These are phyloP conservation scores for Xylariaceae sp. DNA, from an alignment of 2,329 filamentous ascomycete genomes.

Conservation along the genomic window DNA sequence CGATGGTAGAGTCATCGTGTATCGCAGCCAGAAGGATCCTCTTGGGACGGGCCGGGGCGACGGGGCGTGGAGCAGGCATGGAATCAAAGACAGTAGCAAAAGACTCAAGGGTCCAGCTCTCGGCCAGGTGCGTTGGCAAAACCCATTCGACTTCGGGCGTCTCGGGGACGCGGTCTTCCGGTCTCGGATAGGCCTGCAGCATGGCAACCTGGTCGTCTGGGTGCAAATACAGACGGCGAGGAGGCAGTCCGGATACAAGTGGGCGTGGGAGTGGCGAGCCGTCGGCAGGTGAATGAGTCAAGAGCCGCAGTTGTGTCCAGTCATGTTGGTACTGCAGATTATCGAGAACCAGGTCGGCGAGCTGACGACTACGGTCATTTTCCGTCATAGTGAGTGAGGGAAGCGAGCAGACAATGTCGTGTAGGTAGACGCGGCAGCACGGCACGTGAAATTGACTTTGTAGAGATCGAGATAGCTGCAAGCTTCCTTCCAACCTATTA, in stretches of 20 bases:
- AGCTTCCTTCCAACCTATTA: too few relatives aligned
- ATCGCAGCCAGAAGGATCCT: constrained; percentile 66
- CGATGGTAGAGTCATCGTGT: constrained; percentile 73
- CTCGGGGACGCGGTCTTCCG: constrained; percentile 37
- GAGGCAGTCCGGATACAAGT: constrained; percentile 65
- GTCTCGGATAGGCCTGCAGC: constrained; percentile 50
- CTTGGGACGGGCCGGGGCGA: constrained; percentile 45
- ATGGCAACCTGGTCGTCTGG: constrained; percentile 75
- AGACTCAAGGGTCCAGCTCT: constrained; percentile 61
- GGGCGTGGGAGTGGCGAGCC: constrained; percentile 44
- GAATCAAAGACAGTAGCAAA: constrained; percentile 66
- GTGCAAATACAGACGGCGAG: constrained; percentile 66
- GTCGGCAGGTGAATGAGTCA: constrained; percentile 34
- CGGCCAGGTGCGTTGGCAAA: constrained; percentile 62
- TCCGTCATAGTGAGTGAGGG: constrained; percentile 20
- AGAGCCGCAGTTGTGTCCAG: constrained; percentile 56
- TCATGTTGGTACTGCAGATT: constrained; percentile 71
- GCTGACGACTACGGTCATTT: constrained; percentile 23
- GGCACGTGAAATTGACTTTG: too few relatives aligned
- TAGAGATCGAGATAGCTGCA: too few relatives aligned
- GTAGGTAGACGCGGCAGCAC: too few relatives aligned
- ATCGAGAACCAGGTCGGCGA: constrained; percentile 55
- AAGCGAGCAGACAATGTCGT: too few relatives aligned
- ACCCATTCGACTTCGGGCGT: constrained; percentile 66
- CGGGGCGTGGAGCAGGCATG: constrained; percentile 38